Percentiles rank a stretch among this genome's conserved stretches.
phyloP scores from a whole-genome alignment of 768 basidiomycete species.

The Amanita exitialis region DNA sequence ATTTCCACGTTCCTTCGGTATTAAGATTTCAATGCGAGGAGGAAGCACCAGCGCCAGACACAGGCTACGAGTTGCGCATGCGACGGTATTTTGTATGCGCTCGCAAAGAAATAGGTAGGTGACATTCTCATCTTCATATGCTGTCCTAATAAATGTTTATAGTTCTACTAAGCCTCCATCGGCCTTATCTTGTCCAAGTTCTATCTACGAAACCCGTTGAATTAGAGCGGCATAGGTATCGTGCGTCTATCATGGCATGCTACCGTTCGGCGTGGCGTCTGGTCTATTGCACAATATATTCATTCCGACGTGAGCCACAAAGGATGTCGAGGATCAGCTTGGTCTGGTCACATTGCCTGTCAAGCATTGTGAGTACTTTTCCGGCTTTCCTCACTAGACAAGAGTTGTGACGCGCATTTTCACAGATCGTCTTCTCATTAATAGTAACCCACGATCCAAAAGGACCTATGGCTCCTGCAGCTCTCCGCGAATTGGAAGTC shows the following conservation, averaged over 20 bases:
- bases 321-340: slow-evolving; percentile 35
- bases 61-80: slow-evolving; percentile 20
- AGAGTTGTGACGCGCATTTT: background rate
- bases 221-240: slow-evolving; percentile 49
- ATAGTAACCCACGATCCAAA: slow-evolving; percentile 39
- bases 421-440: slow-evolving; percentile 51
- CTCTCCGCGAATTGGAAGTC: slow-evolving; percentile 37
- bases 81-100: slow-evolving; percentile 34
- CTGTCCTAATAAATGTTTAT: background rate
- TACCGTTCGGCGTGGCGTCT: slow-evolving; percentile 67
- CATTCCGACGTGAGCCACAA: slow-evolving; percentile 29
- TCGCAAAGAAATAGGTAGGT: slow-evolving; percentile 40
- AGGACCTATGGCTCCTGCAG: slow-evolving; percentile 35
- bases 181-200: slow-evolving; percentile 59
- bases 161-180: slow-evolving; percentile 59
- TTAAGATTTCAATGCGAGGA: slow-evolving; percentile 29
- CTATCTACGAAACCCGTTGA: slow-evolving; percentile 50
- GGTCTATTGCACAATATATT: slow-evolving; percentile 36
- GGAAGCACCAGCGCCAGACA: slow-evolving; percentile 10
- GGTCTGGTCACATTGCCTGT: slow-evolving; percentile 59
- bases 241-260: slow-evolving; percentile 60
- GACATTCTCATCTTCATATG: background rate
- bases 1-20: slow-evolving; percentile 40
- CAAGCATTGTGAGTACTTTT: slow-evolving; percentile 43
- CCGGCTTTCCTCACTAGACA: background rate